phyloP scores from a whole-genome alignment of 768 basidiomycete species.

The Tulasnella sp. region DNA sequence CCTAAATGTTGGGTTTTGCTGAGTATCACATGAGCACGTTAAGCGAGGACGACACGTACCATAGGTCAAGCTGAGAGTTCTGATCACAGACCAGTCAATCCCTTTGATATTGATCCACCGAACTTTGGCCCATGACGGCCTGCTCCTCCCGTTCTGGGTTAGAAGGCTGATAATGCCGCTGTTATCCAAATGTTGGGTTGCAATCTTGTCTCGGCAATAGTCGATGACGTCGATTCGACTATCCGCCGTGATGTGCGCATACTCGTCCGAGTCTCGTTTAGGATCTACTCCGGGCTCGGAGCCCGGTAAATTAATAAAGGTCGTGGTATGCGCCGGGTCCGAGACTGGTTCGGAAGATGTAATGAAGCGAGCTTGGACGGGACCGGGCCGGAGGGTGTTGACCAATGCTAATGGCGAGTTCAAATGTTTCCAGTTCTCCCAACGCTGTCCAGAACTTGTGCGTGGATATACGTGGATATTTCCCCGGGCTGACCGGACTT shows the following conservation, averaged over 20 bases:
- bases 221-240: constrained; percentile 11
- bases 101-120: constrained; percentile 11
- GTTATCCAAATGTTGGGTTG: constrained; percentile 1
- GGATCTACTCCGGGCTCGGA: constrained; percentile 11
- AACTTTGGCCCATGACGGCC: neutral
- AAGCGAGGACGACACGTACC: neutral
- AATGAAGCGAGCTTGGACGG: neutral
- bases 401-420: neutral
- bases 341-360: neutral
- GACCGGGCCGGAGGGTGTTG: neutral
- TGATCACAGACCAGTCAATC: constrained; percentile 8
- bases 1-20: neutral
- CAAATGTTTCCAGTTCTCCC: neutral
- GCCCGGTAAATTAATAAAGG: neutral
- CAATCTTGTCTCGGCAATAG: neutral
- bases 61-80: constrained; percentile 1
- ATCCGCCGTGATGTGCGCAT: constrained; percentile 5
- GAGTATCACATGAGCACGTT: neutral
- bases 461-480: neutral
- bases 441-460: neutral
- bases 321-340: neutral
- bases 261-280: neutral
- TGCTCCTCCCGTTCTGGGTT: neutral
- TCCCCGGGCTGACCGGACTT: neutral
- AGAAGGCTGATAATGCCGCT: constrained; percentile 1